Evolutionary conservation across 805 yeast genomes (phyloP).

Genomic region (Ogataea kodamae): DNA sequence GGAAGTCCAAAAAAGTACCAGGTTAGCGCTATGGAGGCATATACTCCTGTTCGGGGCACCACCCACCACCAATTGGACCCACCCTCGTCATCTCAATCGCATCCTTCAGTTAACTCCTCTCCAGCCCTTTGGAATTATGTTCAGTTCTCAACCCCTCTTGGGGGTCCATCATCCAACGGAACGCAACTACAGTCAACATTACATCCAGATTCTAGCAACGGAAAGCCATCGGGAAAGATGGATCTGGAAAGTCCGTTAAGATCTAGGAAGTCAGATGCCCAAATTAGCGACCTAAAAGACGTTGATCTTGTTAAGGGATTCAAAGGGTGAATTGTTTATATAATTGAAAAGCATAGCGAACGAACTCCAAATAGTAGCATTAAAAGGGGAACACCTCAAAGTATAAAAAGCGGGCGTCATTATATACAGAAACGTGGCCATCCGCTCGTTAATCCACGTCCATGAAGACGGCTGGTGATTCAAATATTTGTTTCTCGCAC

Average conservation of each 20-base stretch:
- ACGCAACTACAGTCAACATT: conserved; percentile 12
- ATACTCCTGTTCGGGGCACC: conserved; percentile 59
- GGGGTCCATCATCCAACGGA: conserved; percentile 23
- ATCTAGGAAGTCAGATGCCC: conserved; percentile 23
- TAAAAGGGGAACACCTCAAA: no score
- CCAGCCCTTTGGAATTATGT: conserved; percentile 95
- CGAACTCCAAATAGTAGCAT: no score
- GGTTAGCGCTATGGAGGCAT: conserved; percentile 55
- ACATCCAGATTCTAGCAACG: conserved; percentile 32
- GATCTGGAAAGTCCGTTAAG: conserved; percentile 31
- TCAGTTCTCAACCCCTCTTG: conserved; percentile 52
- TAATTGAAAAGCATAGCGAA: conserved; percentile 1
- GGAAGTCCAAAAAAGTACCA: conserved; percentile 39
- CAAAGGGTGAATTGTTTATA: conserved; percentile 23
- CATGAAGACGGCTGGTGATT: neutral
- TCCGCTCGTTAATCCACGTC: conserved; percentile 2
- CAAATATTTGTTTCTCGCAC: no score
- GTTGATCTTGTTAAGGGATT: conserved; percentile 48
- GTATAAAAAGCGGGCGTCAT: conserved; percentile 2
- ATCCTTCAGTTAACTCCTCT: conserved; percentile 53
- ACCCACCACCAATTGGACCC: conserved; percentile 27
- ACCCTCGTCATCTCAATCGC: conserved; percentile 33
- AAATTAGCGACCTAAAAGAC: conserved; percentile 42
- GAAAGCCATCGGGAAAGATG: conserved; percentile 17
- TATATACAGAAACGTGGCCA: conserved; percentile 1